Conservation (phyloP, 768 basidiomycete genomes). For the Pulveroboletus ravenelii region DNA sequence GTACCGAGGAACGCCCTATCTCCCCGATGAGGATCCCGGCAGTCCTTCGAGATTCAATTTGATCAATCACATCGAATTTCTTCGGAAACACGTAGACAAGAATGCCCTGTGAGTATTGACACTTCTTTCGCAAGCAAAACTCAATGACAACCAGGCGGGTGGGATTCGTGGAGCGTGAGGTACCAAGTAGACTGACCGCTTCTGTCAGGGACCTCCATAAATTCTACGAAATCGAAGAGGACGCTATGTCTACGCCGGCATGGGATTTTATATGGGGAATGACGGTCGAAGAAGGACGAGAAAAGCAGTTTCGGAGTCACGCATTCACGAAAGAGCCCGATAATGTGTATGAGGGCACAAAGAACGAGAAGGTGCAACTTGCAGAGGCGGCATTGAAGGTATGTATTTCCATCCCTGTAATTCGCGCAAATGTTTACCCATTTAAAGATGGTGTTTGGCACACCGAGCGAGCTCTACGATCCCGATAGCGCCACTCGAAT, state of each 20-base stretch:
- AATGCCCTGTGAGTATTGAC: conserved; percentile 66
- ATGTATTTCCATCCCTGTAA: not conserved
- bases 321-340: conserved; percentile 46
- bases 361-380: conserved; percentile 40
- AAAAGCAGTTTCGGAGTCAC: conserved; percentile 58
- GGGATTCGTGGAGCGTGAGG: conserved; percentile 49
- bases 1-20: conserved; percentile 57
- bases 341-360: conserved; percentile 16
- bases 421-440: not conserved
- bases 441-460: conserved; percentile 70
- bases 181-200: conserved; percentile 36
- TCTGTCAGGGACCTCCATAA: conserved; percentile 41
- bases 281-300: conserved; percentile 68
- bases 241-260: conserved; percentile 35
- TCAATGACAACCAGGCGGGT: conserved; percentile 47
- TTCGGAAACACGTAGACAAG: conserved; percentile 81
- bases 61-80: conserved; percentile 73
- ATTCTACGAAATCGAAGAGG: conserved; percentile 50
- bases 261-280: conserved; percentile 78
- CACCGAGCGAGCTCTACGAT: conserved; percentile 65
- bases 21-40: conserved; percentile 67
- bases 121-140: not conserved
- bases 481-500: conserved; percentile 52
- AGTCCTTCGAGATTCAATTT: conserved; percentile 75
- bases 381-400: conserved; percentile 77